Evolutionary conservation across 768 basidiomycete genomes (phyloP).

Genomic region (Chalciporus piperatus): DNA sequence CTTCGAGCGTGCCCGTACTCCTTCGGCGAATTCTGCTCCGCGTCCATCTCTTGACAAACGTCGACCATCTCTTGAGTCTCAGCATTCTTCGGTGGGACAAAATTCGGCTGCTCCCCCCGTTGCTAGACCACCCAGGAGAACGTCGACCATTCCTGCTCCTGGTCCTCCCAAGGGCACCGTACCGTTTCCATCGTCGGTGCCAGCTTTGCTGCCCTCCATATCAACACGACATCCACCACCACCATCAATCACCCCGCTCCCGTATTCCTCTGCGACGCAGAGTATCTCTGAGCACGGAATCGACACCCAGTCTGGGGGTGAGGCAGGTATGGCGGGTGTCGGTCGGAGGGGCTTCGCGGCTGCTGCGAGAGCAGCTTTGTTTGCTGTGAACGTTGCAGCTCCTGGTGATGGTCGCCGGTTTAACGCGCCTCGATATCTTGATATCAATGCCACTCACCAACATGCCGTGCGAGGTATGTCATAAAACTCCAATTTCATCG

Average conservation of each 20-base stretch:
- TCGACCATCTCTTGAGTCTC: conserved; percentile 16
- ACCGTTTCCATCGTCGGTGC: conserved; percentile 14
- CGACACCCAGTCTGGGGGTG: conserved; percentile 72
- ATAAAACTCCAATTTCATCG: neutral
- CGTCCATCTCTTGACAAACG: conserved; percentile 17
- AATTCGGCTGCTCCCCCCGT: neutral
- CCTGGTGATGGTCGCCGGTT: conserved; percentile 22
- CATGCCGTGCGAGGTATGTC: conserved; percentile 31
- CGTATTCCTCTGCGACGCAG: conserved; percentile 1
- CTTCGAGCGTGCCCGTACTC: conserved; percentile 14
- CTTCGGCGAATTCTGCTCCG: conserved; percentile 12
- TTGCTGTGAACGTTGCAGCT: conserved; percentile 17
- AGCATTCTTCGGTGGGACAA: conserved; percentile 4
- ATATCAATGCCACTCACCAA: conserved; percentile 39
- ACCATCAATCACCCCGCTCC: conserved; percentile 13
- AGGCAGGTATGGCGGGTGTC: conserved; percentile 88
- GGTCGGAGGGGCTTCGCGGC: conserved; percentile 81
- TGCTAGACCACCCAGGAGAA: conserved; percentile 6
- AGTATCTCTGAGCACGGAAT: conserved; percentile 35
- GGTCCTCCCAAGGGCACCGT: conserved; percentile 5
- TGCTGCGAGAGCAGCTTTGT: conserved; percentile 63
- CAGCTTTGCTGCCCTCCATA: conserved; percentile 3
- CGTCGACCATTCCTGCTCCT: conserved; percentile 11
- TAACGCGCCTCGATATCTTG: conserved; percentile 44
- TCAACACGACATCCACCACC: conserved; percentile 20